A percentile compares a stretch with the other conserved stretches of the same genome.
Conservation (phyloP, 768 basidiomycete genomes). For the Agaricus blazei region DNA sequence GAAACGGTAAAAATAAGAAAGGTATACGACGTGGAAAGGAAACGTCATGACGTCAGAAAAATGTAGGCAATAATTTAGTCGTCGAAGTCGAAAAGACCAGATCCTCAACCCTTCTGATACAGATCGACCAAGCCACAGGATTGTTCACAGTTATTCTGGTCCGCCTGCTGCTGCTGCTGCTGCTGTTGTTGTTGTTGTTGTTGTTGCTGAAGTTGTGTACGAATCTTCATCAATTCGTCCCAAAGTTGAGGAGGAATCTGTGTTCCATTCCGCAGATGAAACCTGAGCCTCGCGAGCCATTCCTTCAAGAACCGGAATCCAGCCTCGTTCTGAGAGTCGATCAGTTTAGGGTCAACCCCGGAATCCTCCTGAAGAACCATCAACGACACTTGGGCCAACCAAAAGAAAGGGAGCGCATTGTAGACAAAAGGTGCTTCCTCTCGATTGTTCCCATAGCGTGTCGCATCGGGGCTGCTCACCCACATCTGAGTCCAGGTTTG, state of each 20-base stretch:
- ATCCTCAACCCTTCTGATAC: not conserved
- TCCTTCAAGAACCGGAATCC: slow-evolving; percentile 44
- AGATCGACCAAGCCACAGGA: slow-evolving; percentile 1
- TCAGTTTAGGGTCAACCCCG: slow-evolving; percentile 16
- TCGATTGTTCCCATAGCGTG: slow-evolving; percentile 19
- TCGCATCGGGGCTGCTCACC: slow-evolving; percentile 33
- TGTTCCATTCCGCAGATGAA: slow-evolving; percentile 38
- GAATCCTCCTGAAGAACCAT: slow-evolving; percentile 46
- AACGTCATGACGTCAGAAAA: no score
- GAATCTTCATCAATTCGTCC: slow-evolving; percentile 44
- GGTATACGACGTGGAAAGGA: no score
- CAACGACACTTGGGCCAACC: slow-evolving; percentile 53
- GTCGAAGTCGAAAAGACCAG: not conserved
- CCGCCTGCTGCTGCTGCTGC: not conserved
- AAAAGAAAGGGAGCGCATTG: slow-evolving; percentile 54
- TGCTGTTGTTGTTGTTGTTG: no score
- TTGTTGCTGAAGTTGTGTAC: slow-evolving; percentile 15
- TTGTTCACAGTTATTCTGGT: not conserved
- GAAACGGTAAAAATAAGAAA: no score
- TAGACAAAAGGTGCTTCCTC: slow-evolving; percentile 33
- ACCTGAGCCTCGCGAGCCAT: slow-evolving; percentile 45
- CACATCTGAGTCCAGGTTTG: slow-evolving; percentile 61
- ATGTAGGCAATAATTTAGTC: slow-evolving; percentile 5
- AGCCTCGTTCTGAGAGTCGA: slow-evolving; percentile 20
- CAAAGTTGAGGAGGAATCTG: slow-evolving; percentile 39